Conservation (phyloP, 768 basidiomycete species). For the Pilatotrama ljubarskyi region DNA sequence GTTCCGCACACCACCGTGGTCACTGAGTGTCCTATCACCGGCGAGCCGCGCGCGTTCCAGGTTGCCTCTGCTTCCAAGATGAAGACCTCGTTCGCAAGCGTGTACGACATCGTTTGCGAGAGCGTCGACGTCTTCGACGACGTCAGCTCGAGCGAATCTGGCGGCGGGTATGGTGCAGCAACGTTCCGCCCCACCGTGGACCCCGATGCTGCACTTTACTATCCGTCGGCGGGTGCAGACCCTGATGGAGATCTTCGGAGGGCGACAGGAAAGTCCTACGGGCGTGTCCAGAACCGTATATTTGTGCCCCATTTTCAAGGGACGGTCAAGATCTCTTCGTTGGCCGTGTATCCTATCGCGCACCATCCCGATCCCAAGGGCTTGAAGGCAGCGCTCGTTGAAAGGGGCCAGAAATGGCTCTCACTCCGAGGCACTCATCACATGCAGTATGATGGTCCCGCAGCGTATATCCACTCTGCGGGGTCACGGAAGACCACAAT, state of each 20-base stretch:
- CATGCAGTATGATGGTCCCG: conserved; percentile 53
- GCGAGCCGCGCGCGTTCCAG: conserved; percentile 50
- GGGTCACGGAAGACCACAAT: conserved; percentile 36
- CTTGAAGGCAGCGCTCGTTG: conserved; percentile 39
- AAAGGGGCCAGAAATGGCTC: conserved; percentile 56
- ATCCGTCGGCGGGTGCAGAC: too few relatives aligned
- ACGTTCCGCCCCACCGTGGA: too few relatives aligned
- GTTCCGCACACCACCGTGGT: conserved; percentile 53
- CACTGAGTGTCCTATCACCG: conserved; percentile 51
- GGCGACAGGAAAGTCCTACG: conserved; percentile 40
- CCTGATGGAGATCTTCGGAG: conserved; percentile 39
- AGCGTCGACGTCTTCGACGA: conserved; percentile 52
- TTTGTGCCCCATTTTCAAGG: conserved; percentile 42
- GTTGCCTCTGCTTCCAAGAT: conserved; percentile 42
- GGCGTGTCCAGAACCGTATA: conserved; percentile 27
- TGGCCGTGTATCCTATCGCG: conserved; percentile 54
- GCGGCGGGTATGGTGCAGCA: too few relatives aligned
- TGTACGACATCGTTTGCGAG: conserved; percentile 50
- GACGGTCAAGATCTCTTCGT: conserved; percentile 46
- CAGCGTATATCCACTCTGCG: conserved; percentile 46
- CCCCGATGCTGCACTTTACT: too few relatives aligned
- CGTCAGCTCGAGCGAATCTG: too few relatives aligned
- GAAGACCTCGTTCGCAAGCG: conserved; percentile 35
- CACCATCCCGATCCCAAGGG: conserved; percentile 45
- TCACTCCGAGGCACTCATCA: conserved; percentile 53